phyloP scores from a whole-genome alignment of 148 eudicot species.

The Amaranthus hypochondriacus region DNA sequence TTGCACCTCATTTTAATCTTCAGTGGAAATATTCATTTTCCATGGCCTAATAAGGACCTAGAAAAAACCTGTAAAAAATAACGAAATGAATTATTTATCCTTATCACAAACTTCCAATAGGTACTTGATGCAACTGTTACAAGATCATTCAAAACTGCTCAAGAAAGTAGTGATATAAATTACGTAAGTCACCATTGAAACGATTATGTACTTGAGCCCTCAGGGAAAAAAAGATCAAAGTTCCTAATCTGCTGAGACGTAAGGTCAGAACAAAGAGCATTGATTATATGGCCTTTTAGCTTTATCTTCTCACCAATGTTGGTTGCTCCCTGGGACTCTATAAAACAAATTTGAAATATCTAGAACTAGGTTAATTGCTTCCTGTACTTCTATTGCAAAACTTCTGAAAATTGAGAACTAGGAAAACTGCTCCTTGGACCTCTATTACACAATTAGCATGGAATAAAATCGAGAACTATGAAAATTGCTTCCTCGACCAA shows the following conservation, averaged over 20 bases:
- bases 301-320: neutral
- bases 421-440: neutral
- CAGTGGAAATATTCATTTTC: conserved; percentile 12
- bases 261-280: neutral
- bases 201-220: neutral
- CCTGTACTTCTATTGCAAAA: neutral
- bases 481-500: neutral
- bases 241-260: neutral
- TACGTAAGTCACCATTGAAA: neutral
- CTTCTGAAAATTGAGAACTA: neutral
- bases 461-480: neutral
- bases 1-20: conserved; percentile 88
- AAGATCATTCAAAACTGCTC: neutral
- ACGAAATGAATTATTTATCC: neutral
- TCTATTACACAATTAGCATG: neutral
- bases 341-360: neutral
- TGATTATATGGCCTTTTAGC: neutral
- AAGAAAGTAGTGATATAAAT: neutral
- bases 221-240: neutral
- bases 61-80: conserved; percentile 8
- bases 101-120: conserved; percentile 1
- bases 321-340: neutral
- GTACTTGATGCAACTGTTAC: neutral
- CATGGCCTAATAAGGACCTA: conserved; percentile 13
- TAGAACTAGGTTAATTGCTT: neutral